Evolutionary conservation across 2,329 filamentous ascomycete genomes (phyloP), one percentile per base, ranked within the genome.

Genomic region (Hypomyces perniciosus): DNA sequence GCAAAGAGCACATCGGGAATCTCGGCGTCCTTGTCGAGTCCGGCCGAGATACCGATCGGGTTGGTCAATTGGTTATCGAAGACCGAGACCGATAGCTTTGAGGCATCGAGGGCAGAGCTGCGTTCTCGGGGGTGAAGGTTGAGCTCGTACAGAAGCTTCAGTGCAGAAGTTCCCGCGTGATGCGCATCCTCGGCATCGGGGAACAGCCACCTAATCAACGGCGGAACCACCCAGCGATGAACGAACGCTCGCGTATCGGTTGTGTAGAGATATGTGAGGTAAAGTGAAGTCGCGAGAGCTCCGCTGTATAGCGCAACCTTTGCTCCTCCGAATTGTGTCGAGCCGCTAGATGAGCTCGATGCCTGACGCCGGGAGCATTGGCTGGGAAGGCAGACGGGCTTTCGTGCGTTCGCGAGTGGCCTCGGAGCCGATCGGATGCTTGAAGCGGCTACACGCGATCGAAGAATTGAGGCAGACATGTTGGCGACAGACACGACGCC

Each of bases 1-100:
- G 84, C 89, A 64, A 97, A 88, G 34, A 99, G 76, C 10, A 85
- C 80, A 61, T 92, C 87, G 1, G 91, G 88, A 48, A 97, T 85
- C 55, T 96, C 89, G 48, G 85, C 93, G 63, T 95, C 81, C 75
- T 99, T 97, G 74, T 97, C 93, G 40, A 99, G 83, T 8, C 93
- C 93, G 5, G 90, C 93, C n/a, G 90, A 95, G 56, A 95, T 96
- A 51, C 87, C 93, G 61, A 99, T 84, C 1, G 93, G 93, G 69
- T 96, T 97, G 61, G 80, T 76, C 43, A 99, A 72, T 4, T 73
- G 77, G 55, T 86, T 80, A 34, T 87, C 90, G 65, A 95, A 96
- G 20, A 97, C 84, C 9, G 72, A 66, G 12, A 65, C 60, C 20
- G 64, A 58, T 4, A 71, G 61, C 13, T 65, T 64, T 5, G 68